Conservation (phyloP, 257 asterid species). For the Primulina eburnea region DNA sequence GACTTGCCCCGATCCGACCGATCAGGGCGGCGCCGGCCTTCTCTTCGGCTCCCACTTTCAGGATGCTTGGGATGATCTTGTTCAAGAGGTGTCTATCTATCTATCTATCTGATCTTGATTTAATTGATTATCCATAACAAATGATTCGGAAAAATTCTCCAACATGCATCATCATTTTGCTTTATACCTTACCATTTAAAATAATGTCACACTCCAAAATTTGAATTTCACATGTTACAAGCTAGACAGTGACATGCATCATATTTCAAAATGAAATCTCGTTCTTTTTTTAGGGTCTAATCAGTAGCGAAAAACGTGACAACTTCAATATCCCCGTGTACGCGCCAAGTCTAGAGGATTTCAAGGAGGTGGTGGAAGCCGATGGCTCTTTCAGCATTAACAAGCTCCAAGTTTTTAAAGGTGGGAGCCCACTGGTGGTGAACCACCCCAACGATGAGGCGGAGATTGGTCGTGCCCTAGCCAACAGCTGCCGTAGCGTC, state of each 20-base stretch:
- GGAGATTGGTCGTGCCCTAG: slow-evolving; percentile 85
- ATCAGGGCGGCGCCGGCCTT: slow-evolving; percentile 95
- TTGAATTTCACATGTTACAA: too few species aligned
- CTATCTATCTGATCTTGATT: too few species aligned
- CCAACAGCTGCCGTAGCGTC: slow-evolving; percentile 81
- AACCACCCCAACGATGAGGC: slow-evolving; percentile 70
- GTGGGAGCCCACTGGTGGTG: slow-evolving; percentile 95
- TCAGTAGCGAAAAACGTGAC: slow-evolving; percentile 72
- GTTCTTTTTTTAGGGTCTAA: slow-evolving; percentile 49
- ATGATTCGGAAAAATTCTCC: not conserved
- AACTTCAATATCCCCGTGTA: slow-evolving; percentile 84
- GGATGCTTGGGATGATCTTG: slow-evolving; percentile 99
- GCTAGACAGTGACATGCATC: too few species aligned
- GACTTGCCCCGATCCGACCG: slow-evolving; percentile 71
- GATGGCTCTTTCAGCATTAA: slow-evolving; percentile 65
- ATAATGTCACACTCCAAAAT: not conserved
- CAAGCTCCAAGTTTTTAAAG: slow-evolving; percentile 70
- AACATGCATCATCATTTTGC: not conserved
- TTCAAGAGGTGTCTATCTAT: slow-evolving; percentile 62
- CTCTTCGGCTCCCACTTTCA: slow-evolving; percentile 93
- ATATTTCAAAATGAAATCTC: too few species aligned
- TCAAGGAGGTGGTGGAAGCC: slow-evolving; percentile 84
- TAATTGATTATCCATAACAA: too few species aligned
- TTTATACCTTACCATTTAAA: not conserved
- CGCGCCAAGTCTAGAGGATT: slow-evolving; percentile 86